Evolutionary conservation across 2,329 filamentous ascomycete genomes (phyloP).

Genomic region (Fusarium ramigenum): DNA sequence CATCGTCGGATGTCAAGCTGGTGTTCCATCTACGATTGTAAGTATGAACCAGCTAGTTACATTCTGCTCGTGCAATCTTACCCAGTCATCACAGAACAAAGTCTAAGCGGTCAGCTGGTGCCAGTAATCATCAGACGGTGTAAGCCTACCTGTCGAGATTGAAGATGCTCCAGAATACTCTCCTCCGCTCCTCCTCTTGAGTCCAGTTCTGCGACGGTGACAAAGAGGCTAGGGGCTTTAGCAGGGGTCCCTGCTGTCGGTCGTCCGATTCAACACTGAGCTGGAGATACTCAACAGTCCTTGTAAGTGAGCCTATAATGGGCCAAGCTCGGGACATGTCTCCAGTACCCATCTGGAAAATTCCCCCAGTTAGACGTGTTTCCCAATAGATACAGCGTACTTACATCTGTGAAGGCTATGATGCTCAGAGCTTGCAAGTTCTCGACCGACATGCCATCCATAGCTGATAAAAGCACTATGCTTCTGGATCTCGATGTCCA

Average conservation of each 20-base stretch:
- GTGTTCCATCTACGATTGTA: constrained; percentile 44
- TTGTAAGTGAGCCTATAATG: constrained; percentile 44
- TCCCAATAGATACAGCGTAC: background rate
- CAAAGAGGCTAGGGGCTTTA: constrained; percentile 2
- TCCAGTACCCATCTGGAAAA: constrained; percentile 42
- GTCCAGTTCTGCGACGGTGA: constrained; percentile 43
- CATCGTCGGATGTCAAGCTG: constrained; percentile 46
- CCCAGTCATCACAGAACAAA: constrained; percentile 34
- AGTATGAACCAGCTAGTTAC: background rate
- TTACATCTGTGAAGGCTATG: constrained; percentile 35
- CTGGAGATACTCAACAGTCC: constrained; percentile 46
- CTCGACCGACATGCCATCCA: constrained; percentile 37
- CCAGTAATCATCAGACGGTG: rapidly evolving
- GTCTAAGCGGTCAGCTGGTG: background rate
- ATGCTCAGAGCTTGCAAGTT: constrained; percentile 38
- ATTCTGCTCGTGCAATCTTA: background rate
- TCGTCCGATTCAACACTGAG: constrained; percentile 41
- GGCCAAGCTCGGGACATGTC: constrained; percentile 43
- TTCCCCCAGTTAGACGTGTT: rapidly evolving
- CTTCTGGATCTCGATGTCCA: constrained; percentile 27
- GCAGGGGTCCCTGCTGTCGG: constrained; percentile 3
- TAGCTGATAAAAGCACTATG: constrained; percentile 31
- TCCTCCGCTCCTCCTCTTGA: constrained; percentile 45
- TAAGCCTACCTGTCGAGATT: constrained; percentile 42
- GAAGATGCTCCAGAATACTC: constrained; percentile 49